A percentile compares a stretch with the other conserved stretches of the same genome.
phyloP scores from a whole-genome alignment of 1,284 basidiomycete species.

The Ceratobasidium sp. region DNA sequence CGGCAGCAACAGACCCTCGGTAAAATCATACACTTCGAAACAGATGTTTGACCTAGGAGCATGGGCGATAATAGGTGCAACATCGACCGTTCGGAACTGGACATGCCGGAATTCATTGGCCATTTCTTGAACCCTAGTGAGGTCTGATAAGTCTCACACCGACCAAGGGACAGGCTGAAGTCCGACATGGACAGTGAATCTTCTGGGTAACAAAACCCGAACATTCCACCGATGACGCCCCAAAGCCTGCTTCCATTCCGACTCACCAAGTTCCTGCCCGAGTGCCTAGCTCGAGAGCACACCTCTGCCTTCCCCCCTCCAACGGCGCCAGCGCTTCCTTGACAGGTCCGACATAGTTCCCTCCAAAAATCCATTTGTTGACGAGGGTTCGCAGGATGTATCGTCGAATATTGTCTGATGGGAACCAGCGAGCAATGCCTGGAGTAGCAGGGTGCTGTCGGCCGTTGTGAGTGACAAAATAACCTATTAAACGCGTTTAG shows the following conservation, averaged over 20 bases:
- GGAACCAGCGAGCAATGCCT: neutral
- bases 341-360: constrained; percentile 9
- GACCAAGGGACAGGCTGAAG: too few relatives aligned
- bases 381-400: neutral
- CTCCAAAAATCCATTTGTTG: neutral
- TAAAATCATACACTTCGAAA: constrained; percentile 21
- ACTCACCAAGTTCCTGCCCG: neutral
- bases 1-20: neutral
- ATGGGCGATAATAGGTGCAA: neutral
- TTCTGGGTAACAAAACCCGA: too few relatives aligned
- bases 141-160: neutral
- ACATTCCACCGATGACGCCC: too few relatives aligned
- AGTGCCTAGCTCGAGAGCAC: neutral
- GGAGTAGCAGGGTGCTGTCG: neutral
- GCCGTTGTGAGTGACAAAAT: neutral
- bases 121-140: constrained; percentile 13
- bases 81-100: constrained; percentile 1
- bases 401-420: neutral
- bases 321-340: neutral
- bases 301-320: neutral
- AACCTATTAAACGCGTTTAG: neutral
- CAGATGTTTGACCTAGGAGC: neutral
- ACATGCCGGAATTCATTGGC: constrained; percentile 6
- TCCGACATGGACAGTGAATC: too few relatives aligned
- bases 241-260: too few relatives aligned